Evolutionary conservation across 225 moss, liverwort and hornwort species (phyloP).

Genomic region (Marchantia paleacea): DNA sequence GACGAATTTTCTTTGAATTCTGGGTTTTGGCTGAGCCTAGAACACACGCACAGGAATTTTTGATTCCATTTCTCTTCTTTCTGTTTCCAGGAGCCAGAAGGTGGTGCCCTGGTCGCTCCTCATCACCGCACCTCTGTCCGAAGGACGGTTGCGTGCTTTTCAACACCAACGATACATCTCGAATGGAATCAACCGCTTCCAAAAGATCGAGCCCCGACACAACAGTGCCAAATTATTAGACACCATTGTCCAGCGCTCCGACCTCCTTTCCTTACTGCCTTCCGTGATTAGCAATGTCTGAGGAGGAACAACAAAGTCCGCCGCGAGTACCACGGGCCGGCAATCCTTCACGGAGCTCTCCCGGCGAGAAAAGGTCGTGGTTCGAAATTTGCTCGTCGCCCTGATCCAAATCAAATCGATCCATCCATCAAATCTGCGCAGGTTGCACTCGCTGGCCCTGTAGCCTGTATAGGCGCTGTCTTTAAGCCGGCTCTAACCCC

Average conservation of each 20-base stretch:
- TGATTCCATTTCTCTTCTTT: neutral
- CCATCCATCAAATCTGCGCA: neutral
- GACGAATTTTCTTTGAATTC: neutral
- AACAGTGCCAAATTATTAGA: neutral
- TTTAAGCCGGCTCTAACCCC: neutral
- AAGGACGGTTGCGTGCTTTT: neutral
- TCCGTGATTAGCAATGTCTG: neutral
- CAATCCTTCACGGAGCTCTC: neutral
- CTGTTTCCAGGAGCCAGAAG: neutral
- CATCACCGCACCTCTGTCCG: neutral
- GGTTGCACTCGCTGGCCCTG: neutral
- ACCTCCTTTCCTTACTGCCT: neutral
- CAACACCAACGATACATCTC: neutral
- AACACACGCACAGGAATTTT: neutral
- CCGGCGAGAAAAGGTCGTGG: neutral
- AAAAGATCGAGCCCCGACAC: neutral
- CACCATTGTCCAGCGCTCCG: neutral
- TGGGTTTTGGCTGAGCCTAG: slow-evolving; percentile 3
- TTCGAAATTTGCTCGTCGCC: neutral
- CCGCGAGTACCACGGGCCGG: slow-evolving; percentile 10
- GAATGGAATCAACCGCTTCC: neutral
- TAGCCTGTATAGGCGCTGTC: neutral
- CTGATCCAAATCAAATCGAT: neutral
- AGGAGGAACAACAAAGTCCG: neutral
- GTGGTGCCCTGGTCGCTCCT: neutral